Conservation (phyloP, 768 basidiomycete genomes). For the Lenzites betulinus region DNA sequence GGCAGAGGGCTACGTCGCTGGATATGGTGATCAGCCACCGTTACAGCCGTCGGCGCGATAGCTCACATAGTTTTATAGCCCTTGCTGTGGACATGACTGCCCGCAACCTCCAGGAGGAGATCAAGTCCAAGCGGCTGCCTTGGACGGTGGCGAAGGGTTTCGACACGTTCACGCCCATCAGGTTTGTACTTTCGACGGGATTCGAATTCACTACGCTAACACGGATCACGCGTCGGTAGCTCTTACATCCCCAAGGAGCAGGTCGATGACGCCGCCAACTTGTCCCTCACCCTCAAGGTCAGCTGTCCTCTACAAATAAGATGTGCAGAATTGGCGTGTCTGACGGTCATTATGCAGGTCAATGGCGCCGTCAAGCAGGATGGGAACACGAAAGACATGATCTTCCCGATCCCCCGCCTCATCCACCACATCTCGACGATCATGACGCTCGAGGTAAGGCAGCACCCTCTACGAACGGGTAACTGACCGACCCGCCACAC, state of each 20-base stretch:
- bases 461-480: not conserved
- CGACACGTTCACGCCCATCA: conserved; percentile 93
- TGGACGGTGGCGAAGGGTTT: conserved; percentile 98
- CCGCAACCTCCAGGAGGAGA: conserved; percentile 90
- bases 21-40: conserved; percentile 67
- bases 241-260: conserved; percentile 77
- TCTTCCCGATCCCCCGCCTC: conserved; percentile 85
- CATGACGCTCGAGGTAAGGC: conserved; percentile 87
- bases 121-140: conserved; percentile 92
- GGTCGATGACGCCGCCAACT: conserved; percentile 71
- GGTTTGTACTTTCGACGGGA: conserved; percentile 47
- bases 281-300: conserved; percentile 78
- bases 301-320: not conserved
- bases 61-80: conserved; percentile 47
- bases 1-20: conserved; percentile 81
- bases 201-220: not conserved
- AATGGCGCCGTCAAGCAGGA: conserved; percentile 84
- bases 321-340: too few relatives aligned
- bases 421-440: conserved; percentile 93
- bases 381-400: conserved; percentile 87
- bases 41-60: not conserved
- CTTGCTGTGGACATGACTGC: conserved; percentile 97
- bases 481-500: not conserved
- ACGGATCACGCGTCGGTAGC: conserved; percentile 38
- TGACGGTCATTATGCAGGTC: conserved; percentile 49